phyloP scores from a whole-genome alignment of 306 rosid genomes.

The Quercus rubra region DNA sequence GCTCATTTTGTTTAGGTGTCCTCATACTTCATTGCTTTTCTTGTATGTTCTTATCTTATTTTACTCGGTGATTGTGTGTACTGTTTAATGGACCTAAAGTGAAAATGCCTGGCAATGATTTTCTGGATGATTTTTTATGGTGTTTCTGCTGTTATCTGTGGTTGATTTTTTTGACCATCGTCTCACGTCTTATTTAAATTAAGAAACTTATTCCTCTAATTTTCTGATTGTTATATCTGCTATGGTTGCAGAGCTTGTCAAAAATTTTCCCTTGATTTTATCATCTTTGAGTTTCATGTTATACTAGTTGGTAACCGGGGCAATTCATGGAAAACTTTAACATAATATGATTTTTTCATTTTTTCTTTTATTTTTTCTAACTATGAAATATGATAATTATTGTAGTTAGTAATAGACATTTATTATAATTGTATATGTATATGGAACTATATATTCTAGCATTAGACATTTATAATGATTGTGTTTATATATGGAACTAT shows the following conservation, averaged over 20 bases:
- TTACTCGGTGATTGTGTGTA: background rate
- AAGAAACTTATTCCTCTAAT: background rate
- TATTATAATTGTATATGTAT: too few species aligned
- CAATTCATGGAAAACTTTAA: too few species aligned
- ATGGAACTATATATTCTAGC: too few species aligned
- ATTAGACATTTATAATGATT: too few species aligned
- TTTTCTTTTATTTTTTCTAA: too few species aligned
- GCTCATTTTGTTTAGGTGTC: background rate
- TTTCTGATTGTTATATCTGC: background rate
- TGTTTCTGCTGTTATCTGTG: background rate
- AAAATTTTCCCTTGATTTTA: background rate
- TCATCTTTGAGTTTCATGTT: background rate
- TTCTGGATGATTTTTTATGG: background rate
- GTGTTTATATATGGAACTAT: too few species aligned
- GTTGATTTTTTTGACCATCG: background rate
- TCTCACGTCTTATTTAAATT: background rate
- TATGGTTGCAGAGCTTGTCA: constrained; percentile 9
- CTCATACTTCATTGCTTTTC: background rate
- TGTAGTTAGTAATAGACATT: too few species aligned
- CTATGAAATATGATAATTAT: too few species aligned
- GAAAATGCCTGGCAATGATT: background rate
- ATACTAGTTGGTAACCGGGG: too few species aligned
- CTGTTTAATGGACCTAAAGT: background rate
- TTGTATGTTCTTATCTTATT: background rate
- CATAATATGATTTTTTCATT: too few species aligned